phyloP scores from a whole-genome alignment of 164 flowering plant genomes.

The Magnolia sinica region DNA sequence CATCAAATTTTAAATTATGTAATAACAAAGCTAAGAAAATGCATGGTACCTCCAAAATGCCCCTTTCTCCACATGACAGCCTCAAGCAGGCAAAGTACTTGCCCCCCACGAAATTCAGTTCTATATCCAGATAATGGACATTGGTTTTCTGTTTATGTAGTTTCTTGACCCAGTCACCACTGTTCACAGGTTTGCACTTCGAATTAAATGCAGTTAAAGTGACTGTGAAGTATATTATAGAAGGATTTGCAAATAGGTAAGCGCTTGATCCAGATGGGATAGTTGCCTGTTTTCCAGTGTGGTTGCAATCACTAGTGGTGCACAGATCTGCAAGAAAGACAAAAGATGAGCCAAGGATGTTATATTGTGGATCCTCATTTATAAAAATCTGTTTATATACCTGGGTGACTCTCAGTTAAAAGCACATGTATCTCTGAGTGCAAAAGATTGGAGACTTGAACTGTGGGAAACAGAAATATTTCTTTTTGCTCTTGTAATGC shows the following conservation, averaged over 20 bases:
- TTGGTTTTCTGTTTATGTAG: constrained; percentile 58
- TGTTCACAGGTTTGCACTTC: constrained; percentile 76
- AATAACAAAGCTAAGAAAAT: not conserved
- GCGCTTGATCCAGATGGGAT: constrained; percentile 61
- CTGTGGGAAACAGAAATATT: constrained; percentile 84
- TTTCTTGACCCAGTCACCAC: constrained; percentile 78
- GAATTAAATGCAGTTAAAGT: constrained; percentile 52
- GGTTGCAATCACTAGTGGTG: constrained; percentile 19
- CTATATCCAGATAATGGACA: constrained; percentile 56
- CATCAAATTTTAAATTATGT: not conserved
- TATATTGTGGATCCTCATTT: not conserved
- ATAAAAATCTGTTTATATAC: constrained; percentile 29
- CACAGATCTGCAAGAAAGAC: constrained; percentile 44
- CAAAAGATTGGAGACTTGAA: constrained; percentile 63
- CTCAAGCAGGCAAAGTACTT: constrained; percentile 70
- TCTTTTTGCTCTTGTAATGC: constrained; percentile 84
- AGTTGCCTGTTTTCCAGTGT: constrained; percentile 58
- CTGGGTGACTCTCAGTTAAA: constrained; percentile 54
- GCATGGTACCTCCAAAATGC: constrained; percentile 70
- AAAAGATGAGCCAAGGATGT: not conserved
- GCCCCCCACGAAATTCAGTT: constrained; percentile 75
- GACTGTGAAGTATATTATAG: constrained; percentile 59
- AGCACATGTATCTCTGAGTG: constrained; percentile 63
- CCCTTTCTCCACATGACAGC: constrained; percentile 67
- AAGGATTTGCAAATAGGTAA: constrained; percentile 77